Base-by-base conservation (phyloP, 352 stramenopile genomes). In the Phytophthora tubulina region DNA sequence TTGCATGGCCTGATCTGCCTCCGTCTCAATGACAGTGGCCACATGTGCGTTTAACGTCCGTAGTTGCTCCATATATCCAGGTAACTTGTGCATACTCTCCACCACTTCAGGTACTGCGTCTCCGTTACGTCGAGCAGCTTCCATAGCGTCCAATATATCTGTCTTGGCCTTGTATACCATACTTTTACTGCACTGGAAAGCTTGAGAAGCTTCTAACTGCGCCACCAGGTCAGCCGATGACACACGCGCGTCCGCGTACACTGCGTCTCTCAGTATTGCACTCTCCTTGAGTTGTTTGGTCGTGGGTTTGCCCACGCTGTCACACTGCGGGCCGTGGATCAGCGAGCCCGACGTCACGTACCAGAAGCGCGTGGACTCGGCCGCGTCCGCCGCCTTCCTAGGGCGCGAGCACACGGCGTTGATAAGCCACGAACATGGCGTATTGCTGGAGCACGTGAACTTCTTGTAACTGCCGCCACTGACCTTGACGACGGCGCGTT, bases 381-480 rank as follows among this genome's bases (percentile, higher is more conserved):
- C n/a, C 54, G 48, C 15, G 3, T 36, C 41, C 64, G 48, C 15
- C 4, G 41, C 49, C 61, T 76, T 75, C 32, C 70, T 70, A 6
- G 76, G 73, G 1, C 77, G 79, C 17, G 81, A 82, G 27, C 63
- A 78, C 32, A 90, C 80, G 49, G 80, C 80, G 44, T 88, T 82
- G 35, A 88, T 48, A 38, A 88, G 71, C 80, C 80, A 90, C 21
- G 65, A 21, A 46, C 82, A 90, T 36, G 64, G 55, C 45, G 61
- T 36, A 9, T 69, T 54, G 48, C 80, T 86, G 39, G 79, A 78
- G 53, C 82, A 88, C 9, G 84, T 68, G 46, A 88, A 85, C 50
- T 83, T 82, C 70, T 88, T 90, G 76, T 85, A 86, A 54, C 80
- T 85, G 36, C 82, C 82, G 63, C 82, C 80, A 56, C 78, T 85